Percentiles rank a stretch among this genome's conserved stretches.
Evolutionary conservation across 768 basidiomycete species (phyloP).

Genomic region (Cyclocybe aegerita): DNA sequence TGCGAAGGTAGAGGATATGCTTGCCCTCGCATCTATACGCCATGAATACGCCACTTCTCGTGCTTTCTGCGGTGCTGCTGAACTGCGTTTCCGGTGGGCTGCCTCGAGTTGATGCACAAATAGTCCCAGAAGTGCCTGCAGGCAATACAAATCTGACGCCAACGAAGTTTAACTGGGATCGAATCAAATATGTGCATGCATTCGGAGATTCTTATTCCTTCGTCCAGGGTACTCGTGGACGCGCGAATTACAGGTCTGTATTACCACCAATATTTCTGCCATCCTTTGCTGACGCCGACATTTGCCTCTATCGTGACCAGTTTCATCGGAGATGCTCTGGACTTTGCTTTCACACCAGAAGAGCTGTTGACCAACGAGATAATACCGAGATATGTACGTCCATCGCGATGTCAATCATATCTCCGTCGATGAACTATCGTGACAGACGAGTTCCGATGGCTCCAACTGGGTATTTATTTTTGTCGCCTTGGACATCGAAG

Average conservation of each 20-base stretch:
- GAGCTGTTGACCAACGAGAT: slow-evolving; percentile 44
- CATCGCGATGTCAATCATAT: background rate
- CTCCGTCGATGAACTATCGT: background rate
- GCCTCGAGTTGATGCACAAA: too few relatives aligned
- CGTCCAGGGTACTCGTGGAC: slow-evolving; percentile 47
- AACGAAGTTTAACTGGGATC: slow-evolving; percentile 39
- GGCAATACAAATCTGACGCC: too few relatives aligned
- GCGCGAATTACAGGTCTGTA: slow-evolving; percentile 48
- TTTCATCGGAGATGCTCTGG: slow-evolving; percentile 48
- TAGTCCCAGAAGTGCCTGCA: too few relatives aligned
- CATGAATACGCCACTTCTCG: too few relatives aligned
- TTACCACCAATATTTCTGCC: background rate
- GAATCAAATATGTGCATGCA: slow-evolving; percentile 44
- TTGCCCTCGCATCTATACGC: too few relatives aligned
- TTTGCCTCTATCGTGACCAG: slow-evolving; percentile 20
- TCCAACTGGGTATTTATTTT: slow-evolving; percentile 44
- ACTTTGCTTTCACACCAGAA: slow-evolving; percentile 39
- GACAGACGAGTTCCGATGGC: slow-evolving; percentile 53
- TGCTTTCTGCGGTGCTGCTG: too few relatives aligned
- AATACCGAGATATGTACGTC: slow-evolving; percentile 39
- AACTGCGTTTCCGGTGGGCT: background rate
- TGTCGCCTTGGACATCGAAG: background rate
- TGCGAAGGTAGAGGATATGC: too few relatives aligned
- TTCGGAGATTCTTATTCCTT: slow-evolving; percentile 61
- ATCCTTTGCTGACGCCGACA: background rate